Evolutionary conservation across 495 filamentous ascomycete species (phyloP).

Genomic region (Pseudotulostoma volvatum): DNA sequence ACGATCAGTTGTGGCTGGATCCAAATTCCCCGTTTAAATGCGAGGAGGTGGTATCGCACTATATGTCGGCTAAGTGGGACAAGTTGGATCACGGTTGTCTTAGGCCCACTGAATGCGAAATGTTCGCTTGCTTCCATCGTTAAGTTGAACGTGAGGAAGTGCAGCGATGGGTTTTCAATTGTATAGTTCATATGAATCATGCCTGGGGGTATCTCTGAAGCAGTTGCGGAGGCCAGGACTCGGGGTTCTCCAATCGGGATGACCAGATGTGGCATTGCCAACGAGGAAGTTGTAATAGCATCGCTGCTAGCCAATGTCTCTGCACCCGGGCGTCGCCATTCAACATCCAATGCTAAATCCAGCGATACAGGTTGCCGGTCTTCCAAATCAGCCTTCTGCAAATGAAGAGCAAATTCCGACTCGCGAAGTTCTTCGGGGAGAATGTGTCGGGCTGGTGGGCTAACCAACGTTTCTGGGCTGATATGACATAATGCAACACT

Average conservation of each 20-base stretch:
- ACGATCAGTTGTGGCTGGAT: conserved; percentile 58
- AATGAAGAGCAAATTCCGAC: conserved; percentile 50
- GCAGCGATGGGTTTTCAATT: conserved; percentile 85
- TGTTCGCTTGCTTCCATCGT: conserved; percentile 83
- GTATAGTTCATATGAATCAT: conserved; percentile 46
- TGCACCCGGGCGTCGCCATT: conserved; percentile 45
- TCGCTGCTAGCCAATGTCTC: conserved; percentile 4
- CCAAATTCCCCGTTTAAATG: conserved; percentile 44
- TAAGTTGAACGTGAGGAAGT: conserved; percentile 82
- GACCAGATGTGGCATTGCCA: conserved; percentile 62
- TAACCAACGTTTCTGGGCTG: conserved; percentile 22
- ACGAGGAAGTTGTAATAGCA: conserved; percentile 28
- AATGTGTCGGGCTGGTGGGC: conserved; percentile 23
- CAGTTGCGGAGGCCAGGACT: conserved; percentile 51
- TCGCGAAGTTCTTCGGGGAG: conserved; percentile 48
- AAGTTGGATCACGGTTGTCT: conserved; percentile 57
- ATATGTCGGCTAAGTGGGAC: conserved; percentile 59
- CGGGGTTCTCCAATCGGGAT: conserved; percentile 74
- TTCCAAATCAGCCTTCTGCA: conserved; percentile 59
- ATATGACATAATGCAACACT: conserved; percentile 36
- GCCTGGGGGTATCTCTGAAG: conserved; percentile 24
- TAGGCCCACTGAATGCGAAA: conserved; percentile 86
- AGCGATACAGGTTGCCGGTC: conserved; percentile 57
- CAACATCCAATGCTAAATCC: conserved; percentile 58
- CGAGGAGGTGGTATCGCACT: conserved; percentile 52